Evolutionary conservation across 306 rosid species (phyloP).

Genomic region (Prunus padus): DNA sequence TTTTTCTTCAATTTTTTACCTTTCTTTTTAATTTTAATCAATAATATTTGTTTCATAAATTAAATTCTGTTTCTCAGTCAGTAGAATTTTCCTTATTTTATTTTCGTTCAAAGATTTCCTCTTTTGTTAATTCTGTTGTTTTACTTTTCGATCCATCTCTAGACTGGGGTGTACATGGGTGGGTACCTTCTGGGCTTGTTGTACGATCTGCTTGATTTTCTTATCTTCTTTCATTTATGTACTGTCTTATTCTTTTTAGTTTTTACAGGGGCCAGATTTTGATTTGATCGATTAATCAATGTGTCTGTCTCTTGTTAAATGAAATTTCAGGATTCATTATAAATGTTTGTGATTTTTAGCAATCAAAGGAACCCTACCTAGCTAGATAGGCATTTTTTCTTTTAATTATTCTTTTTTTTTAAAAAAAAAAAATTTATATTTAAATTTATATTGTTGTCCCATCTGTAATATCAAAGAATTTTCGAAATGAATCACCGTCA

Average conservation of each 20-base stretch:
- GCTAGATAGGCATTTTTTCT: neutral
- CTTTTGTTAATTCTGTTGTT: neutral
- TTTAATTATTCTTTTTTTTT: neutral
- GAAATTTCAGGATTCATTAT: too few species aligned
- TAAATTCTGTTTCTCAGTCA: too few species aligned
- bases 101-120: neutral
- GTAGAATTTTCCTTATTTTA: neutral
- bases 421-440: too few species aligned
- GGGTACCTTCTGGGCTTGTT: neutral
- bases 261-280: neutral
- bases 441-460: neutral
- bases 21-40: neutral
- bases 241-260: neutral
- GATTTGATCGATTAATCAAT: neutral
- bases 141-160: neutral
- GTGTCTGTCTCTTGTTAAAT: neutral
- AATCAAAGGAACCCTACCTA: too few species aligned
- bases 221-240: neutral
- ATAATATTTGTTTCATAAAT: too few species aligned
- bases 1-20: neutral
- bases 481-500: neutral
- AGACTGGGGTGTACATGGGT: neutral
- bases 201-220: neutral
- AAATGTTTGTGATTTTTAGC: too few species aligned
- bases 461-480: neutral